Base-by-base conservation (phyloP, 805 yeast species). In the Pichia pseudocactophila region DNA sequence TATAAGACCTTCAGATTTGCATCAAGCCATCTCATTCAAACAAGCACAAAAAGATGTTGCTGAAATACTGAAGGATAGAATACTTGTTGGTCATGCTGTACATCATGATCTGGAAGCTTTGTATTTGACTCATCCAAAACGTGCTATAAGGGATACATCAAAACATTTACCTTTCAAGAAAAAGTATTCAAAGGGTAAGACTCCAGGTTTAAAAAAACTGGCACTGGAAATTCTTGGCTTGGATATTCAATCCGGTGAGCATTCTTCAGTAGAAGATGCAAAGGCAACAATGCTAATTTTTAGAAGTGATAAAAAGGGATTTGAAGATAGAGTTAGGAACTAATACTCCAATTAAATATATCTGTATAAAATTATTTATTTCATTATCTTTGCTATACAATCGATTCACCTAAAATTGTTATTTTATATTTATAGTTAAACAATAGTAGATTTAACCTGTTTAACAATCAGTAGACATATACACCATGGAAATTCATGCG, bases 211-310 rank as follows among this genome's bases (percentile, higher is more conserved):
- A 54, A 84, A 81, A 57, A 78, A 74, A 48, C 62, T 88, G 26
- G 63, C 82, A 1, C 65, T 69, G 45, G 78, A 74, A 51, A 64
- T 80, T 12, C 57, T 86, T 30, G 68, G 72, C 1, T 42, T 72
- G 2, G 78, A 75, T 9, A 84, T 88, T 44, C 96, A 88, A 59
- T 65, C 64, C 0, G 86, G 80, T 1, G 71, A 77, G 47, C 96
- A 89, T 64, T 82, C 92, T 3, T 85, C 96, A 0, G 85, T 88
- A 1, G 95, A 86, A 56, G 97, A 88, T 64, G 95, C 96, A 0
- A 75, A 76, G 54, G 89, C 89, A 1, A 79, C 96, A 0, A 89
- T 88, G 95, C 58, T 80, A 46, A 61, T 88, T n/a, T 88, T 78
- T 55, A 71, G 83, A 46, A 55, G 73, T 40, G 72, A 75, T 48